phyloP scores from a whole-genome alignment of 2,329 filamentous ascomycete genomes.

The Diplodia seriata region DNA sequence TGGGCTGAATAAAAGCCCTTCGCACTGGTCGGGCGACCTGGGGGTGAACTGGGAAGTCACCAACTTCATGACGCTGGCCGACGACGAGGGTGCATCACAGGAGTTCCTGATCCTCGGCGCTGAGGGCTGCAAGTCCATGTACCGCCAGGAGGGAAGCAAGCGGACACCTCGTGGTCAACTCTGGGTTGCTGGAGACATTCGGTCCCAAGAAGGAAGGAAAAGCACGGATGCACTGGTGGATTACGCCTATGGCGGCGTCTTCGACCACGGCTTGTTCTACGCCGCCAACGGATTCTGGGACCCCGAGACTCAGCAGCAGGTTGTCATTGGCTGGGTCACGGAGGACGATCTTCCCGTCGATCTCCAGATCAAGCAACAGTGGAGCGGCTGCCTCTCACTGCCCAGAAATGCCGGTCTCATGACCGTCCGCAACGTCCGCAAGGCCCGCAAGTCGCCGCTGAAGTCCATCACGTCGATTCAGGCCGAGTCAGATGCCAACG shows the following conservation, averaged over 20 bases:
- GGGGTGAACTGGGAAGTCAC: conserved; percentile 61
- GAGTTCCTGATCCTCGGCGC: conserved; percentile 57
- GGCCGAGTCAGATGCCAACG: conserved; percentile 33
- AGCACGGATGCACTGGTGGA: conserved; percentile 36
- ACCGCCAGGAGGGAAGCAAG: conserved; percentile 31
- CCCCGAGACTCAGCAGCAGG: conserved; percentile 48
- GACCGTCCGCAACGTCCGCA: conserved; percentile 47
- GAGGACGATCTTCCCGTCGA: conserved; percentile 58
- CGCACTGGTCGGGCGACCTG: conserved; percentile 58
- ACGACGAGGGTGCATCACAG: conserved; percentile 37
- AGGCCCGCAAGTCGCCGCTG: conserved; percentile 48
- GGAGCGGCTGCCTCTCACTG: conserved; percentile 58
- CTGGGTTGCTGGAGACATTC: conserved; percentile 54
- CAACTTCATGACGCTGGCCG: conserved; percentile 53
- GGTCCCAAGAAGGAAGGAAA: conserved; percentile 7
- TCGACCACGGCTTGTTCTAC: conserved; percentile 59
- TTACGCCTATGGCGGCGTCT: conserved; percentile 53
- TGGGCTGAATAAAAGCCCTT: conserved; percentile 48
- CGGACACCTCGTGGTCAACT: conserved; percentile 45
- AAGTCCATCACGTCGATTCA: conserved; percentile 52
- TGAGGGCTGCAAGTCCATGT: conserved; percentile 50
- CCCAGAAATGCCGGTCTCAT: conserved; percentile 55
- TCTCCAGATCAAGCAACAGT: conserved; percentile 55
- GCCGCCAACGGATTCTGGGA: conserved; percentile 60
- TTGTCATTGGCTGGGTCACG: conserved; percentile 60